phyloP scores from a whole-genome alignment of 139 green algal genomes.

The Volvox africanus region DNA sequence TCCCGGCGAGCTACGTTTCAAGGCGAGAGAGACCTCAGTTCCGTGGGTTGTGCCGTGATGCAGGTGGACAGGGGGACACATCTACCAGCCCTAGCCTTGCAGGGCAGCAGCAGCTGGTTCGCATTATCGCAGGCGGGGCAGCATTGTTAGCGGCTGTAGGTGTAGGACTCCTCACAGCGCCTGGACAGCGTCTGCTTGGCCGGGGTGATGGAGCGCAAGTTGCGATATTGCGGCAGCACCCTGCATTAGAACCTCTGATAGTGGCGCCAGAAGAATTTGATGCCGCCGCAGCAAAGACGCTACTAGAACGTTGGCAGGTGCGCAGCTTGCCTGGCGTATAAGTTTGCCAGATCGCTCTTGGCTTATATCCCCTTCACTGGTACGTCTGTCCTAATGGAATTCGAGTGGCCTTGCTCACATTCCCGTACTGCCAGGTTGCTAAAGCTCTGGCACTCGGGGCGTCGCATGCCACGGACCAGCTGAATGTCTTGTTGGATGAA shows the following conservation, averaged over 20 bases:
- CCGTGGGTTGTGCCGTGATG: no score
- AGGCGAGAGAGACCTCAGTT: no score
- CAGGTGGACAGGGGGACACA: no score
- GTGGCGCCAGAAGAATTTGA: slow-evolving; percentile 10
- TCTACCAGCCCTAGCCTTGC: neutral
- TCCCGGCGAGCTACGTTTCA: no score
- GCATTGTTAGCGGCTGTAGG: neutral
- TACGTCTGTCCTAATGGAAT: no score
- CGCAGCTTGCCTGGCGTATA: neutral
- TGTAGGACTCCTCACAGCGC: slow-evolving; percentile 1
- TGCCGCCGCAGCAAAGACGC: neutral
- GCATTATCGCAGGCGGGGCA: neutral
- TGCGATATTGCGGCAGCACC: neutral
- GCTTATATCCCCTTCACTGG: neutral
- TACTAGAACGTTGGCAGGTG: slow-evolving; percentile 42
- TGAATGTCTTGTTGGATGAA: slow-evolving; percentile 67
- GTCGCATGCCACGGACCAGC: slow-evolving; percentile 41
- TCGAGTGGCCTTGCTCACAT: no score
- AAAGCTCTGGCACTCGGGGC: slow-evolving; percentile 79
- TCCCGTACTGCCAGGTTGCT: slow-evolving; percentile 55
- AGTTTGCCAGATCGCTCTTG: neutral
- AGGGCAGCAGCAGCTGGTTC: neutral
- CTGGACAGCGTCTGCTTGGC: slow-evolving; percentile 30
- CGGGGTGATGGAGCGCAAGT: neutral
- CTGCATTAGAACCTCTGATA: neutral